Evolutionary conservation across 441 rosid species (phyloP).

Genomic region (Jatropha multifida): DNA sequence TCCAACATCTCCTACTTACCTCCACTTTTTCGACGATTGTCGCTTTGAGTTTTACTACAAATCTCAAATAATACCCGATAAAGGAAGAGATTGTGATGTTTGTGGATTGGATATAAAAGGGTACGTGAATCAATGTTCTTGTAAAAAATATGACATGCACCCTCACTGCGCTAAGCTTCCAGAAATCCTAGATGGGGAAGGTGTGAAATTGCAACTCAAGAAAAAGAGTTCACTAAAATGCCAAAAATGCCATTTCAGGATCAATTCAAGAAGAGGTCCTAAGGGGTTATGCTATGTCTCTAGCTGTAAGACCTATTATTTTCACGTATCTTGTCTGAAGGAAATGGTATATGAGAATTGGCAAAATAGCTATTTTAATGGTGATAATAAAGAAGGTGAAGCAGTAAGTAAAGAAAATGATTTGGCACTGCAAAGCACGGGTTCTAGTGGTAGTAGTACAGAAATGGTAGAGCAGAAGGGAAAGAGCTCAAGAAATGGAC

Average conservation of each 20-base stretch:
- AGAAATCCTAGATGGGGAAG: not conserved
- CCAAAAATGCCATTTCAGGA: not conserved
- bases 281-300: not conserved
- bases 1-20: not conserved
- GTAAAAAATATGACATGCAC: not conserved
- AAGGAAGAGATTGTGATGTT: not conserved
- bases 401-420: not conserved
- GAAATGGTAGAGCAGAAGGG: not conserved
- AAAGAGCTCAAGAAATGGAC: not conserved
- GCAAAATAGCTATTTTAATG: not conserved
- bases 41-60: not conserved
- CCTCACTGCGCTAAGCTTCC: not conserved
- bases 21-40: not conserved
- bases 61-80: not conserved
- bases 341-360: not conserved
- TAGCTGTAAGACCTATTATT: not conserved
- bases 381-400: not conserved
- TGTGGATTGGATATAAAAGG: not conserved
- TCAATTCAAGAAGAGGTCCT: not conserved
- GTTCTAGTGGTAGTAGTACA: not conserved
- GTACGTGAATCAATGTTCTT: not conserved
- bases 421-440: not conserved
- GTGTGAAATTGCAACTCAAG: not conserved
- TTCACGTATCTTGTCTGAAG: not conserved
- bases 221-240: not conserved